Conservation (phyloP, 2,329 filamentous ascomycete genomes). For the Xylariaceae sp. region DNA sequence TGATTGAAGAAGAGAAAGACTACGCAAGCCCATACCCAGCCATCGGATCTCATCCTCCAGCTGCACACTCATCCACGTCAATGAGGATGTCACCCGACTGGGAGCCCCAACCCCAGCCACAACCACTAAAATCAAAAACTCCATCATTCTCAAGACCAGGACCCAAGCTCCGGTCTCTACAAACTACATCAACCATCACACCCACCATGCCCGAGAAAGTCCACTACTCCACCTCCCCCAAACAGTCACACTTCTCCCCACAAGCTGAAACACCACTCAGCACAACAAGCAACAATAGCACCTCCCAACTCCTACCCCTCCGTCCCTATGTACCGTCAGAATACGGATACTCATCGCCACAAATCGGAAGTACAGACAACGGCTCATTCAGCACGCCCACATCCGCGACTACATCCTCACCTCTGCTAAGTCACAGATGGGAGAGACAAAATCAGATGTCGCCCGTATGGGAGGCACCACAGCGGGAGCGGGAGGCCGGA, state of each 20-base stretch:
- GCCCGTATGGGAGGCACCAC: constrained; percentile 24
- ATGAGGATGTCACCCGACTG: background rate
- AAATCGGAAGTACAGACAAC: constrained; percentile 11
- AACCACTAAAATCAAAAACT: background rate
- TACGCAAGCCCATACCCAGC: constrained; percentile 13
- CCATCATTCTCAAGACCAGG: constrained; percentile 13
- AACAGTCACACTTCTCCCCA: constrained; percentile 27
- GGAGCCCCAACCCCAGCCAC: background rate
- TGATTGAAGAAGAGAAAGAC: constrained; percentile 29
- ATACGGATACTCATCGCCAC: constrained; percentile 22
- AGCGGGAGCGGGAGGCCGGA: constrained; percentile 9
- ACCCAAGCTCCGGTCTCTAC: constrained; percentile 15
- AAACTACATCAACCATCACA: constrained; percentile 23
- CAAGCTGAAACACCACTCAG: constrained; percentile 28
- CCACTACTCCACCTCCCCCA: constrained; percentile 29
- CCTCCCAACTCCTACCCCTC: constrained; percentile 28
- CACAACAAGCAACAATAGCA: constrained; percentile 30
- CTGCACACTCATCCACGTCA: constrained; percentile 12
- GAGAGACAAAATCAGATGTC: constrained; percentile 18
- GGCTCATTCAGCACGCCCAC: constrained; percentile 25
- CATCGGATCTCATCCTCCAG: constrained; percentile 21
- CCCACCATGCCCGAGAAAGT: constrained; percentile 28
- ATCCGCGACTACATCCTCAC: constrained; percentile 28
- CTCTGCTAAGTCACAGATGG: constrained; percentile 27
- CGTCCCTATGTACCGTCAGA: constrained; percentile 31